phyloP scores from a whole-genome alignment of 257 asterid species.

The Forsythia viridissima region DNA sequence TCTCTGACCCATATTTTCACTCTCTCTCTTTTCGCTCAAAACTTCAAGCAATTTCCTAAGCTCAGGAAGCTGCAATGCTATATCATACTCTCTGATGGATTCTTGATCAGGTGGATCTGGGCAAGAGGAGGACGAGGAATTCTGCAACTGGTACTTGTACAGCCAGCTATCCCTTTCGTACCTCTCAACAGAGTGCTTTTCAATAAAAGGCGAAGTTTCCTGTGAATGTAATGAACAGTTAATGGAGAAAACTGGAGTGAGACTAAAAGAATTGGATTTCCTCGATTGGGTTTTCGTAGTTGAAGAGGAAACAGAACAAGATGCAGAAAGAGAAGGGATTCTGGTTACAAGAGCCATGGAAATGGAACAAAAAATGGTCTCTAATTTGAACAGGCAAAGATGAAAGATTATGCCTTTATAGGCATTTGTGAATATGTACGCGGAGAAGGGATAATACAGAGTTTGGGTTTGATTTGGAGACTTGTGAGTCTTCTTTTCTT shows the following conservation, averaged over 20 bases:
- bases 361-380: neutral
- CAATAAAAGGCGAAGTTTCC: constrained; percentile 80
- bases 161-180: constrained; percentile 84
- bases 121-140: constrained; percentile 39
- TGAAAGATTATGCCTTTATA: neutral
- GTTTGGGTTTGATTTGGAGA: constrained; percentile 15
- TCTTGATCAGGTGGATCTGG: constrained; percentile 50
- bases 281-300: constrained; percentile 35
- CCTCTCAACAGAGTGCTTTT: constrained; percentile 74
- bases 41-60: constrained; percentile 74
- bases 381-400: constrained; percentile 5
- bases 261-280: constrained; percentile 26
- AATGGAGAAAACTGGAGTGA: constrained; percentile 31
- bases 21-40: constrained; percentile 68
- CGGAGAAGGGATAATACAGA: constrained; percentile 20
- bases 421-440: constrained; percentile 9
- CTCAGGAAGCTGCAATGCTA: constrained; percentile 81
- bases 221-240: constrained; percentile 44
- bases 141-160: constrained; percentile 59
- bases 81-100: constrained; percentile 67
- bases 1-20: constrained; percentile 32
- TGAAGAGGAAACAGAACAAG: constrained; percentile 36
- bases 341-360: constrained; percentile 65
- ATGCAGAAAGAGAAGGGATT: constrained; percentile 43
- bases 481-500: constrained; percentile 3